A percentile compares a stretch with the other conserved stretches of the same genome.
These are phyloP conservation scores for Tolypocladium endophyticum DNA, from an alignment of 2,329 filamentous ascomycete genomes.

Conservation along the genomic window DNA sequence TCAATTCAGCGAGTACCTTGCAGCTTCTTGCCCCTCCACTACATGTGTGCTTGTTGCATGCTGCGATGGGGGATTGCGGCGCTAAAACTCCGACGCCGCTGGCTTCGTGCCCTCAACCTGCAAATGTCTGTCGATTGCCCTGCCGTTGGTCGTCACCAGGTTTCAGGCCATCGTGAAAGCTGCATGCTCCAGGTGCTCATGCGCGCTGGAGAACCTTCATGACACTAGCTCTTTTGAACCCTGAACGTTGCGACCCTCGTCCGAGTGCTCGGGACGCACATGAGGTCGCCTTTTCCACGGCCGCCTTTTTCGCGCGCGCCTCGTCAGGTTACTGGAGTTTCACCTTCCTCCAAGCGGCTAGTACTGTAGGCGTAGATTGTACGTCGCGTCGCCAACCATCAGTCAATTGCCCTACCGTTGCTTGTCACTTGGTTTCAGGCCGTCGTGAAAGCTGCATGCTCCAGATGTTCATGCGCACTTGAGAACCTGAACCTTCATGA, in stretches of 20 bases:
- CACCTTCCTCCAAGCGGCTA: neutral
- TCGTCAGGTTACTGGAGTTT: neutral
- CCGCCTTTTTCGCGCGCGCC: neutral
- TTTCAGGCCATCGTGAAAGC: neutral
- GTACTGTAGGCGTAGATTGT: neutral
- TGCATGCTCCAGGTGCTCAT: neutral
- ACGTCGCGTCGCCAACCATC: neutral
- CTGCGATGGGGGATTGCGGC: no score
- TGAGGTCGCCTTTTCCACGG: neutral
- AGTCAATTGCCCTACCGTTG: neutral
- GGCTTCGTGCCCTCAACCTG: neutral
- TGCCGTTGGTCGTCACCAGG: neutral
- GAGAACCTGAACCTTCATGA: neutral
- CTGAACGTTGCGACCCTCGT: neutral
- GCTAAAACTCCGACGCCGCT: neutral
- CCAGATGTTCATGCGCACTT: neutral
- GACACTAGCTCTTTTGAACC: neutral
- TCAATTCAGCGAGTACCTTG: no score
- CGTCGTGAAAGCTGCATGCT: neutral
- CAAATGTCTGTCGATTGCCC: neutral
- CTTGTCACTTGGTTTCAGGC: neutral
- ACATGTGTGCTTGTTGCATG: no score
- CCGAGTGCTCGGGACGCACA: neutral
- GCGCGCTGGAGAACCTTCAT: neutral
- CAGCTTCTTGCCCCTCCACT: no score